phyloP scores from a whole-genome alignment of 768 basidiomycete species.

The Russula sp. region DNA sequence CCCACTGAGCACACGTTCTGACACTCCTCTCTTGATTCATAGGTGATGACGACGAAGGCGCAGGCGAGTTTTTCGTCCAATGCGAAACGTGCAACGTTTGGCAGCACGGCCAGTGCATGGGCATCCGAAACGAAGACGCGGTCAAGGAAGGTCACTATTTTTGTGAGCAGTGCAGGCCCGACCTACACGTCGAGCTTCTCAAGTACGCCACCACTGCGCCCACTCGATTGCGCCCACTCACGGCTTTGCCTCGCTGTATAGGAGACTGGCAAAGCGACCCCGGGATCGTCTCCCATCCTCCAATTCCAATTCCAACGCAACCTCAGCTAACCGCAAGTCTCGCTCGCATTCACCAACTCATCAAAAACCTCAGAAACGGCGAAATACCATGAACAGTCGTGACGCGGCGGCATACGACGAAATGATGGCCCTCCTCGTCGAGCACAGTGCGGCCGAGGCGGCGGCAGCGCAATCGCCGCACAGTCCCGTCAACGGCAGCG shows the following conservation, averaged over 20 bases:
- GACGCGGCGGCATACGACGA: constrained; percentile 87
- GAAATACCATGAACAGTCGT: constrained; percentile 97
- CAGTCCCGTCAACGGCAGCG: constrained; percentile 30
- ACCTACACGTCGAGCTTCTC: constrained; percentile 74
- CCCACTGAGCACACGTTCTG: constrained; percentile 26
- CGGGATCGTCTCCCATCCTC: constrained; percentile 53
- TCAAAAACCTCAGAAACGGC: constrained; percentile 68
- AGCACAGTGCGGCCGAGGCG: constrained; percentile 67
- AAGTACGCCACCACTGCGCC: constrained; percentile 46
- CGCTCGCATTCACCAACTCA: constrained; percentile 69
- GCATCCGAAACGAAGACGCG: constrained; percentile 71
- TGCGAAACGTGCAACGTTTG: constrained; percentile 97
- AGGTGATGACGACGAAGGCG: constrained; percentile 70
- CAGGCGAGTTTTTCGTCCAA: constrained; percentile 95
- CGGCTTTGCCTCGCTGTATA: constrained; percentile 28
- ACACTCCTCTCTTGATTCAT: constrained; percentile 23
- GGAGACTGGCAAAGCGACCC: constrained; percentile 63
- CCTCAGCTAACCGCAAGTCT: constrained; percentile 48
- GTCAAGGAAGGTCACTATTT: constrained; percentile 79
- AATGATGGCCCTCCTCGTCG: constrained; percentile 49
- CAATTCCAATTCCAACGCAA: constrained; percentile 30
- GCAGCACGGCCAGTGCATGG: constrained; percentile 98
- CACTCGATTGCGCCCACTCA: constrained; percentile 22
- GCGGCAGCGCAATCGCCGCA: constrained; percentile 52
- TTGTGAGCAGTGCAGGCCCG: constrained; percentile 90